Evolutionary conservation across 345 rosid species (phyloP).

Genomic region (Excoecaria agallocha): DNA sequence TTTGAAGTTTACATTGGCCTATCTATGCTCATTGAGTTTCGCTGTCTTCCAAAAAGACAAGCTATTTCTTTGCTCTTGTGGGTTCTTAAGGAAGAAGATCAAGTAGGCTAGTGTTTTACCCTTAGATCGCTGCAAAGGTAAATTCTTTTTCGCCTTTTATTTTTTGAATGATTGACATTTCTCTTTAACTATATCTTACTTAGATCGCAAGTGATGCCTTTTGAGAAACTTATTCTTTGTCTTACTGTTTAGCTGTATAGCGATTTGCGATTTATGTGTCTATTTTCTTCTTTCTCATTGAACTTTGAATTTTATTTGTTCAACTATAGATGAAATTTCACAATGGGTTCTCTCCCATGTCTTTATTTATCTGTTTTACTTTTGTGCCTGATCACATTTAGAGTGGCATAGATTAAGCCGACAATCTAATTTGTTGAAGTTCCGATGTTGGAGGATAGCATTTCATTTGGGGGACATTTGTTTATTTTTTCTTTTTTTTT

Average conservation of each 20-base stretch:
- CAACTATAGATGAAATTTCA: neutral
- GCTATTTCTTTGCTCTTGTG: constrained; percentile 42
- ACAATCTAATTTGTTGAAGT: constrained; percentile 14
- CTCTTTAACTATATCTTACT: constrained; percentile 54
- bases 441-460: constrained; percentile 12
- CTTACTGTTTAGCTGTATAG: constrained; percentile 16
- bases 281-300: constrained; percentile 5
- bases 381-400: constrained; percentile 7
- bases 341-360: constrained; percentile 18
- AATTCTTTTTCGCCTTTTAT: constrained; percentile 22
- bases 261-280: constrained; percentile 6
- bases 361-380: neutral
- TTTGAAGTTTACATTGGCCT: constrained; percentile 44
- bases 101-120: constrained; percentile 6
- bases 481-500: too few species aligned
- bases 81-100: constrained; percentile 57
- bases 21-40: constrained; percentile 48
- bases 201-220: constrained; percentile 75
- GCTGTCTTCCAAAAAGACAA: constrained; percentile 33
- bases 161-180: constrained; percentile 23
- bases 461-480: neutral
- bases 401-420: constrained; percentile 20
- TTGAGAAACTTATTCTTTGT: constrained; percentile 22
- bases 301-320: constrained; percentile 10
- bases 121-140: constrained; percentile 27